Conservation (phyloP, 1,284 basidiomycete species). For the Ganoderma resinaceum region DNA sequence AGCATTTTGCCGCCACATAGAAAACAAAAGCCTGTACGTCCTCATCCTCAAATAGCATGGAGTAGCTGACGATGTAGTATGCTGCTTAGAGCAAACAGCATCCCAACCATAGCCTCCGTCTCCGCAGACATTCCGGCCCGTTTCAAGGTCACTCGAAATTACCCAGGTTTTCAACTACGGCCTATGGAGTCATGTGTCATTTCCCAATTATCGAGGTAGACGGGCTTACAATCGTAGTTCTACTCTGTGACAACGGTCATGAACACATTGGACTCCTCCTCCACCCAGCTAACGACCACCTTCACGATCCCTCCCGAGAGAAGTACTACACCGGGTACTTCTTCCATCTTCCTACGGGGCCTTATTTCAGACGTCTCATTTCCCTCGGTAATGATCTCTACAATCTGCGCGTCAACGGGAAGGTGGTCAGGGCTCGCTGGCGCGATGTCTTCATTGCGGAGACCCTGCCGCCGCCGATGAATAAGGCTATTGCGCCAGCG, state of each 20-base stretch:
- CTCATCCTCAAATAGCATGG: neutral
- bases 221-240: constrained; percentile 4
- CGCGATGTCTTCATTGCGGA: constrained; percentile 10
- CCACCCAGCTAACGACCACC: neutral
- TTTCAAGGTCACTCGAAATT: constrained; percentile 7
- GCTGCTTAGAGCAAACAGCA: neutral
- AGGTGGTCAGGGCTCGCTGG: constrained; percentile 9
- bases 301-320: neutral
- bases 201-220: constrained; percentile 4
- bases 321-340: neutral
- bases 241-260: neutral
- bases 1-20: neutral
- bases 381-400: constrained; percentile 8
- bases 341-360: neutral
- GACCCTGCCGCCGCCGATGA: neutral
- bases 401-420: constrained; percentile 7
- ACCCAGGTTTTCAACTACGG: neutral
- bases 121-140: neutral
- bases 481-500: too few relatives aligned
- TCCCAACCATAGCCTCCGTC: too few relatives aligned
- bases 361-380: neutral
- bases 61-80: neutral
- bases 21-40: neutral
- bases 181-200: constrained; percentile 4
- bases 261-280: constrained; percentile 11